Evolutionary conservation across 768 basidiomycete species (phyloP).

Genomic region (Rhizopogon sp.): DNA sequence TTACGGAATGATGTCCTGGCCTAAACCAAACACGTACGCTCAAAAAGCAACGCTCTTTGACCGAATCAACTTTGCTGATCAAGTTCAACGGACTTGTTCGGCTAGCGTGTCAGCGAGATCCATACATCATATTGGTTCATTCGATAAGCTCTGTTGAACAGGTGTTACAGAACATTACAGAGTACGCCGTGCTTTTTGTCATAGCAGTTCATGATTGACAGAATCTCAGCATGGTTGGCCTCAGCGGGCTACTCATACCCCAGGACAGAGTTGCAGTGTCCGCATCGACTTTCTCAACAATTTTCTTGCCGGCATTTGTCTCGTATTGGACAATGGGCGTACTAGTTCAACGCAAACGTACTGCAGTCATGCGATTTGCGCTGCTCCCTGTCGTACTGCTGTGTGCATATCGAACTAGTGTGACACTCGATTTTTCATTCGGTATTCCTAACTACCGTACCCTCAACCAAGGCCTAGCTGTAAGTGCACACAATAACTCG

Average conservation of each 20-base stretch:
- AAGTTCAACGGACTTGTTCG: slow-evolving; percentile 5
- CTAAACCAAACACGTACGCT: too few species aligned
- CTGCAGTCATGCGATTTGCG: slow-evolving; percentile 30
- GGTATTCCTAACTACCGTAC: slow-evolving; percentile 6
- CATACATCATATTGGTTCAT: too few species aligned
- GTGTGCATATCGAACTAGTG: slow-evolving; percentile 34
- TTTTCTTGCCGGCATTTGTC: slow-evolving; percentile 37
- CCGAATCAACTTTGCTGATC: too few species aligned
- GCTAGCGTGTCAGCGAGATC: too few species aligned
- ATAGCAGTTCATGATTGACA: neutral
- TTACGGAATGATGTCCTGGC: too few species aligned
- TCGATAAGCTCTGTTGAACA: neutral
- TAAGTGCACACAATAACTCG: slow-evolving; percentile 5
- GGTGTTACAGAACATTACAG: neutral
- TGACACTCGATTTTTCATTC: slow-evolving; percentile 20
- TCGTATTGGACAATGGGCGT: slow-evolving; percentile 49
- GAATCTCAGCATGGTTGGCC: neutral
- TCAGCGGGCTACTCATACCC: neutral
- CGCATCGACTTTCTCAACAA: slow-evolving; percentile 27
- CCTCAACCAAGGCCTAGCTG: slow-evolving; percentile 19
- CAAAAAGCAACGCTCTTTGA: too few species aligned
- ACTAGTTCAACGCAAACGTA: slow-evolving; percentile 45
- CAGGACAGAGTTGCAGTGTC: slow-evolving; percentile 11
- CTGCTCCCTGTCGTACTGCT: slow-evolving; percentile 46
- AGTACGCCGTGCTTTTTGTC: neutral